Evolutionary conservation across 495 filamentous ascomycete genomes (phyloP), one percentile per base, ranked within the genome.

Genomic region (Trichoderma orchidacearum): DNA sequence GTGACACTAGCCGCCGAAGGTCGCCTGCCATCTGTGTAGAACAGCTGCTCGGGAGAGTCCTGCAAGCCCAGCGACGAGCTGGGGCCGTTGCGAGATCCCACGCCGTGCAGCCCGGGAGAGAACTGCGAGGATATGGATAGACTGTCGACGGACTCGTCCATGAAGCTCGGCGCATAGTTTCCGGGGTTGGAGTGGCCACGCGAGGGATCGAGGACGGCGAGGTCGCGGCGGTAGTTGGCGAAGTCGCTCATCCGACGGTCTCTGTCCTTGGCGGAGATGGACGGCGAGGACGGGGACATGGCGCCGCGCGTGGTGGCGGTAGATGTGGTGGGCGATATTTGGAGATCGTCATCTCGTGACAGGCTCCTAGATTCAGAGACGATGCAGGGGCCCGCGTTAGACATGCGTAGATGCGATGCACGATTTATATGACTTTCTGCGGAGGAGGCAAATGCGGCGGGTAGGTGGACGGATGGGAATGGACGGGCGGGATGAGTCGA

Each of bases 1-100:
- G 85, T 74, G 50, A 84, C 84, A 67, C 91, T 96, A 8, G 90
- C 88, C 56, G 90, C 78, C 21, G 94, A 97, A 11, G 94, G 94
- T 53, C 94, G 80, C 54, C 93, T 77, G 58, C 88, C 82, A 54
- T 95, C 87, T 53, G 77, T 75, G 62, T 82, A 81, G 59, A 81
- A 85, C 28, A 80, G 73, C 27, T 78, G 71, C 30, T 84, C 83
- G 12, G 84, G 78, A 28, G 86, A 88, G 56, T 89, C 87, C 63
- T 80, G 86, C 51, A 74, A 75, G 35, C 74, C 73, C 0, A 77
- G 53, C 18, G 70, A 60, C 53, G 66, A 68, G 41, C 41, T 30
- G 71, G 69, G 51, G 66, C 66, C 36, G 59, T 65, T 81, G 54
- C 81, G 75, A 28, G 80, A 76, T 30, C 80, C 81, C 17, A 80